A percentile compares a stretch with the other conserved stretches of the same genome.
phyloP scores from a whole-genome alignment of 73 alveolate genomes.

The Tetrahymena elliotti region DNA sequence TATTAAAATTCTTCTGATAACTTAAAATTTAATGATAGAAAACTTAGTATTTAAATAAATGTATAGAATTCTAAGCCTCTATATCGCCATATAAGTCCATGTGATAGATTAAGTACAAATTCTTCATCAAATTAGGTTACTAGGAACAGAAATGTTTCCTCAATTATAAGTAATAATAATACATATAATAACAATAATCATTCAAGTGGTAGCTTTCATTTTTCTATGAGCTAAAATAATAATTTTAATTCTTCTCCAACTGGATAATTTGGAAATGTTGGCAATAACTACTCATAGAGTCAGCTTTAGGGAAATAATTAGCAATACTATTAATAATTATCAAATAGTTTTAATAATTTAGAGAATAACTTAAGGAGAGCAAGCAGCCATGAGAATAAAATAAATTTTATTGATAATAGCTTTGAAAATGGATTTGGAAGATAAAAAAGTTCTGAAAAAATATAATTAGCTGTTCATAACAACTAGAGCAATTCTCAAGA shows the following conservation, averaged over 20 bases:
- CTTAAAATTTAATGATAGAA: neutral
- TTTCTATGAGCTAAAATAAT: neutral
- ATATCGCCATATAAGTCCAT: neutral
- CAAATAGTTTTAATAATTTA: neutral
- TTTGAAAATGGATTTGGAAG: neutral
- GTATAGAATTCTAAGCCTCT: neutral
- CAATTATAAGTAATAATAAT: neutral
- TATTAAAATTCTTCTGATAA: neutral
- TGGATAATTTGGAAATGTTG: neutral
- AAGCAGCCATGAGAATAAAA: neutral
- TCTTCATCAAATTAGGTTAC: neutral
- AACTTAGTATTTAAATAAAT: neutral
- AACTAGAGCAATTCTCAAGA: neutral
- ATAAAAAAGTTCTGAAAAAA: neutral
- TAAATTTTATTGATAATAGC: neutral
- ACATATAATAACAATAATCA: neutral
- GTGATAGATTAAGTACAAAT: neutral
- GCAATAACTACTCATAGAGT: neutral
- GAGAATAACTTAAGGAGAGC: neutral
- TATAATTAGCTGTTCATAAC: neutral
- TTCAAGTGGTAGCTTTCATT: neutral
- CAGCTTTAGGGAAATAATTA: neutral
- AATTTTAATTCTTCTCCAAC: neutral
- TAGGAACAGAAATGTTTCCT: neutral
- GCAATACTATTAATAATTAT: neutral